Conservation (phyloP, 1,284 basidiomycete species). For the Puccinia novopanici region DNA sequence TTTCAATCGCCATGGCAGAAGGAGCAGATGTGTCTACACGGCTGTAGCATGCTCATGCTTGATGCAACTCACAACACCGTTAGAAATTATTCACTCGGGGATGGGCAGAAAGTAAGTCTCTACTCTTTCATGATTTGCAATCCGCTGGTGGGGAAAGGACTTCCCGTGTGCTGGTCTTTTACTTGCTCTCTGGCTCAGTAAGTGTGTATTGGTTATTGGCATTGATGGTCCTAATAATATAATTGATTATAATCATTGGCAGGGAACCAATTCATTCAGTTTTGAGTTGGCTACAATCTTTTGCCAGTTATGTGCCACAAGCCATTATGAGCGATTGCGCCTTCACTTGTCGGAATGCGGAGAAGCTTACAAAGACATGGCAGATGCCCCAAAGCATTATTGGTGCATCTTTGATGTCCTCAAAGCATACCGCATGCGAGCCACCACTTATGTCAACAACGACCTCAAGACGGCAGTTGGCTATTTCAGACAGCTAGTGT, state of each 20-base stretch:
- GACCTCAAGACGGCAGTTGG: neutral
- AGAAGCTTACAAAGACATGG: too few relatives aligned
- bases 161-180: too few relatives aligned
- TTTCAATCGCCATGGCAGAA: neutral
- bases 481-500: neutral
- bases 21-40: neutral
- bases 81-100: neutral
- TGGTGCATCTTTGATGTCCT: neutral
- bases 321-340: neutral
- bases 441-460: neutral
- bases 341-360: neutral
- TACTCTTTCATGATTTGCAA: constrained; percentile 4
- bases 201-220: too few relatives aligned
- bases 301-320: neutral
- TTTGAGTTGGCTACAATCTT: neutral
- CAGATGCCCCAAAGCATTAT: neutral
- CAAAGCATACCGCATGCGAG: neutral
- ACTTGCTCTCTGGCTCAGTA: too few relatives aligned
- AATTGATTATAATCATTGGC: too few relatives aligned
- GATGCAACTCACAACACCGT: neutral
- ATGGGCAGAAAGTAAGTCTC: neutral
- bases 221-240: too few relatives aligned
- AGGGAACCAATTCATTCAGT: too few relatives aligned
- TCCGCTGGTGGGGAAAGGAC: too few relatives aligned
- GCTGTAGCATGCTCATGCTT: neutral